Evolutionary conservation across 441 rosid species (phyloP), one percentile per base, ranked within the genome.

Genomic region (Aleurites moluccanus): DNA sequence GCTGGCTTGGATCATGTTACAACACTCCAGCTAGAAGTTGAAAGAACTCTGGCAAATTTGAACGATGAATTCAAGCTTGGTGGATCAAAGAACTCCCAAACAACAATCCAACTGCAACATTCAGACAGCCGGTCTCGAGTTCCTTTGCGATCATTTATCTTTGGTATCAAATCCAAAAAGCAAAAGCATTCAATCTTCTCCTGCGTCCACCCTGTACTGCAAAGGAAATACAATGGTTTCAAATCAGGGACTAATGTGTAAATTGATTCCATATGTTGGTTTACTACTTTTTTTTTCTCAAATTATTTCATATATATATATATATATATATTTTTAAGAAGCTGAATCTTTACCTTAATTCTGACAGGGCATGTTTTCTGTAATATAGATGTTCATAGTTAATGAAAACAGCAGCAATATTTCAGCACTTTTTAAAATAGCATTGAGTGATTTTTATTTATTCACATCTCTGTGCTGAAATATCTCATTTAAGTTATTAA

Each of bases 71-170:
- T 85, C 69, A 89, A 85, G 62, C 83, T 94, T 76, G 61, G 92
- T 0, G 89, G 81, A 61, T 70, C 90, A 3, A 85, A 80, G 82
- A 70, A 78, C 13, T 2, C 60, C 63, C 63, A 64, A 50, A 73
- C 75, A 4, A 71, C 66, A 35, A 14, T 11, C 27, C 83, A 75
- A 16, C 87, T 73, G 11, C 50, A 78, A 9, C 86, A 79, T 53
- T 70, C 85, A 8, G 85, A 78, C 42, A 78, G 83, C 77, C 78
- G 79, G 63, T 67, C 84, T 63, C 84, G 88, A 50, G 88, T 96
- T 80, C 99, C 98, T 40, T 75, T 96, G 77, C 81, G 90, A 13
- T 89, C 97, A 20, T 96, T 94, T 81, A 87, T 94, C 81, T 92
- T 94, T 21, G 98, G 96, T 28, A 73, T 27, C 75, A 94, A 92